Conservation (phyloP, 106 monocot genomes). For the Allium sativum region DNA sequence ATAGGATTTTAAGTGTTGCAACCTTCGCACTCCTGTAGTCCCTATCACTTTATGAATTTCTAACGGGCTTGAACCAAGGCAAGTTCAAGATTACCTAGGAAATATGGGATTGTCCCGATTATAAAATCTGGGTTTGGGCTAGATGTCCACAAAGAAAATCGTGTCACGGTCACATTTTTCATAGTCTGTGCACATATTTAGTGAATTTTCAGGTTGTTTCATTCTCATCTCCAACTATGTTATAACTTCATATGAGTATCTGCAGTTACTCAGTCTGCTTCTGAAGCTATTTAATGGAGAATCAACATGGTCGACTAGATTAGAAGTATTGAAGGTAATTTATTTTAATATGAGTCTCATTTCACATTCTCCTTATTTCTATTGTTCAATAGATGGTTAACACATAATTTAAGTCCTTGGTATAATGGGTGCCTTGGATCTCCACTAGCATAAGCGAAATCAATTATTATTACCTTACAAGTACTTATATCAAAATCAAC, state of each 20-base stretch:
- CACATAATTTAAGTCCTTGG: conserved; percentile 62
- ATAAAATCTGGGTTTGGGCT: no score
- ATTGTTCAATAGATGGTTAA: neutral
- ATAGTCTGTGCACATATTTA: no score
- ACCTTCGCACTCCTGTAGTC: no score
- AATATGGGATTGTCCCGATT: no score
- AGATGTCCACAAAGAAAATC: no score
- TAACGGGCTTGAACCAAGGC: no score
- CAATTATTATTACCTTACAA: conserved; percentile 66
- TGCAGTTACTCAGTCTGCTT: conserved; percentile 74
- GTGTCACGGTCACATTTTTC: no score
- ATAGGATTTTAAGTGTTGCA: no score
- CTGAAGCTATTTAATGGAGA: conserved; percentile 94
- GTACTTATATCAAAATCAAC: no score
- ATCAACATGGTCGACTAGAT: conserved; percentile 91
- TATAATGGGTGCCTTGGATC: conserved; percentile 99
- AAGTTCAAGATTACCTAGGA: no score
- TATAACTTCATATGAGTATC: conserved; percentile 81
- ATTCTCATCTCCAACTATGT: conserved; percentile 55
- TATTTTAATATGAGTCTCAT: neutral
- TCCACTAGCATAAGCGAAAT: conserved; percentile 91
- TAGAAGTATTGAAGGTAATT: conserved; percentile 89
- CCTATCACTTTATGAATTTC: no score
- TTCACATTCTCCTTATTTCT: neutral
- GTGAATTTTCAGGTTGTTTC: no score